Evolutionary conservation across 2,329 filamentous ascomycete genomes (phyloP), one percentile per base, ranked within the genome.

Genomic region (Hypoxylon rubiginosum): DNA sequence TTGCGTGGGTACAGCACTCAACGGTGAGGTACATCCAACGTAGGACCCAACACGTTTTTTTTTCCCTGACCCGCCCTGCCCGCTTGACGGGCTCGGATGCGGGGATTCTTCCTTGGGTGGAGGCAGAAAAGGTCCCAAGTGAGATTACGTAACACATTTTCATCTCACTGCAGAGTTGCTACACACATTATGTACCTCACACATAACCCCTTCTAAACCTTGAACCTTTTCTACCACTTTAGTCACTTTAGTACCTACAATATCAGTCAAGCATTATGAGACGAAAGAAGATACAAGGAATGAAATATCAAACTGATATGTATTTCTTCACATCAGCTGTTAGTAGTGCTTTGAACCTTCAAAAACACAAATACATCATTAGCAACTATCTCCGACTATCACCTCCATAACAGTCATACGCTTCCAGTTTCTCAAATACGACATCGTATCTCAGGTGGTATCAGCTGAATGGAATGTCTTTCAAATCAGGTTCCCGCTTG

Each of bases 1-100:
- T 62, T 64, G 58, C 62, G 72, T 74, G 74, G 74, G 68, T 71
- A 72, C 58, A 26, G 50, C 39, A 43, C n/a, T 17, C n/a, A 46
- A 58, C 45, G 49, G 49, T 55, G 43, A 60, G 51, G 51, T 48
- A 59, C 48, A 2, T 19, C 24, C 15, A 41, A 52, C 66, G 64
- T 52, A 55, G 17, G 57, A 41, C 39, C 39, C 39, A 43, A 43
- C 39, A 52, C 56, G 4, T 61, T 60, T 24, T 24, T 24, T 24
- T 60, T 61, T 59, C 39, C 39, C 13, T 9, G 39, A 21, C 39
- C 39, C 39, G 39, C 39, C 13, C 3, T 17, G 9, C 39, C 39
- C 39, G 39, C 39, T 21, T 17, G 17, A 21, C 17, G 39, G 39
- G 17, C 8, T 19, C 8, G 6, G 39, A 21, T 43, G 39, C 39